Base-by-base conservation (phyloP, 768 basidiomycete species). In the Leccinum obscurum region DNA sequence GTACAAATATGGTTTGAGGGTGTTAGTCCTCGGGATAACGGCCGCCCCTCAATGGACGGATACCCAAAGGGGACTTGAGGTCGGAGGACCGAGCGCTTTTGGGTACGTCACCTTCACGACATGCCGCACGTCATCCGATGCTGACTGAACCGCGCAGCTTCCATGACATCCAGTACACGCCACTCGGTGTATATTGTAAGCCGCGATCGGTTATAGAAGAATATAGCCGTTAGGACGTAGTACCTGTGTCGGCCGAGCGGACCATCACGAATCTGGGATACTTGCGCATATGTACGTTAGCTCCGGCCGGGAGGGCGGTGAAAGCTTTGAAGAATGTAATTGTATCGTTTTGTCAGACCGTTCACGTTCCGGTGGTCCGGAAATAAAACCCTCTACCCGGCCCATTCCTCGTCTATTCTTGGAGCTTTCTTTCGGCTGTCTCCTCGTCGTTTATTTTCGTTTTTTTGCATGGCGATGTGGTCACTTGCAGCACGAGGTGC, bases 1-100 rank as follows among this genome's bases (percentile, higher is more conserved):
- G 54, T 85, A 86, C 68, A 75, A 75, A 55, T 87, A 87, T 58
- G 86, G 86, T 6, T 70, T 85, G 37, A 78, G 83, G n/a, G 85
- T 85, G 28, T 76, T 83, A 30, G 84, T 86, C 67, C 66, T 78
- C 61, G 78, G 73, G 13, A 71, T 78, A 11, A 75, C 77, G 30
- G 83, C 81, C 24, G 78, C 80, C 0, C 83, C 84, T 41, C 80
- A 81, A n/a, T 83, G 86, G 77, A 85, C 81, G 64, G 58, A 77
- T 22, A 83, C 83, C 1, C 64, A 72, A 22, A 72, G 76, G 56
- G 86, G 85, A 0, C 70, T 87, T 32, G 77, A 74, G 37, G 70
- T 78, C 6, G 85, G 85, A 1, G 85, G 82, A 1, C 83, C 85
- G 0, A 57, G 68, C 15, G 83, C 83, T 2, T 87, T 87, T 54